phyloP scores from a whole-genome alignment of 2,329 filamentous ascomycete genomes.

The Trichoderma endophyticum region DNA sequence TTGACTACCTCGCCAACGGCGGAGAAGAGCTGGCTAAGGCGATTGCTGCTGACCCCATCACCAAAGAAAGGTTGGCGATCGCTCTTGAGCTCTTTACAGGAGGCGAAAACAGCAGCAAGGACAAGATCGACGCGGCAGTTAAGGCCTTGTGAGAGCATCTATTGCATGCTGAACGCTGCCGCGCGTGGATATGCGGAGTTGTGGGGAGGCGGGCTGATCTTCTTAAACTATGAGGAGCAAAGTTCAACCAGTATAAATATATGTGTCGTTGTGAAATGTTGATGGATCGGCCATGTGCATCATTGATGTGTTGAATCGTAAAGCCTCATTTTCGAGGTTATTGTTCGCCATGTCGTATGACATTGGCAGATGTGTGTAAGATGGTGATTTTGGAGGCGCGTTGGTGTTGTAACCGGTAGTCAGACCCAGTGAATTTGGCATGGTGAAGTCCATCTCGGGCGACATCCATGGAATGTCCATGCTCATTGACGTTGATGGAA shows the following conservation, averaged over 20 bases:
- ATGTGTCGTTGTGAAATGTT: not conserved
- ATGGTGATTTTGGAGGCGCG: not conserved
- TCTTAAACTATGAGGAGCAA: not conserved
- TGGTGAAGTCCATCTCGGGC: not conserved
- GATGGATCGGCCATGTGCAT: constrained; percentile 8
- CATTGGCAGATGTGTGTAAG: constrained; percentile 2
- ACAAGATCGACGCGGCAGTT: constrained; percentile 34
- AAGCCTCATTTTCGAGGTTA: not conserved
- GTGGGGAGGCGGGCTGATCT: too few species aligned
- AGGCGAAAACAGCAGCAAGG: constrained; percentile 37
- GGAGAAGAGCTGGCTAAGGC: constrained; percentile 43
- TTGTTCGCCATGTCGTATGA: not conserved
- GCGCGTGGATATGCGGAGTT: not conserved
- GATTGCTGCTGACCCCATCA: constrained; percentile 38
- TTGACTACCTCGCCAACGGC: constrained; percentile 46
- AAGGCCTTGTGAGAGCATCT: constrained; percentile 11
- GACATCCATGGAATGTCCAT: constrained; percentile 10
- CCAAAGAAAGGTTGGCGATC: constrained; percentile 36
- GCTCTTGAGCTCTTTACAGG: constrained; percentile 42
- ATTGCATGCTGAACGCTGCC: not conserved
- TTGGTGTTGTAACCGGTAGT: not conserved
- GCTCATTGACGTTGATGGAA: not conserved
- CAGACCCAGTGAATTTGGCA: not conserved
- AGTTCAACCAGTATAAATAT: not conserved
- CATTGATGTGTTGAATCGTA: not conserved